These are phyloP conservation scores for Heliosperma pusillum DNA, from an alignment of 148 eudicot genomes.

Conservation along the genomic window DNA sequence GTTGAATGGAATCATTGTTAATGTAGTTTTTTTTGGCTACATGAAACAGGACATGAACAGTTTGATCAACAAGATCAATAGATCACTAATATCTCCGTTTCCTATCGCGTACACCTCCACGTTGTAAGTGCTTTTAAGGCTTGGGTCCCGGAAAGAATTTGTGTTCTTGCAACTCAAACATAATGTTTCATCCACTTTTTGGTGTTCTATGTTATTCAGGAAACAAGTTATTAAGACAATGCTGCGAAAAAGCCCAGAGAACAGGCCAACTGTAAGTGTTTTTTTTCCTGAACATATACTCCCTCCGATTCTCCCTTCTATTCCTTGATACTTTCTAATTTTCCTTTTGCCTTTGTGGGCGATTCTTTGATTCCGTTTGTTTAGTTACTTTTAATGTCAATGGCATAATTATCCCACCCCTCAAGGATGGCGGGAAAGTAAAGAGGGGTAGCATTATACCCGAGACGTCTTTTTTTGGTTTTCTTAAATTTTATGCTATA, in stretches of 20 bases:
- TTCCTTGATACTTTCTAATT: too few species aligned
- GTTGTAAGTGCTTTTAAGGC: slow-evolving; percentile 50
- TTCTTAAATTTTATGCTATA: too few species aligned
- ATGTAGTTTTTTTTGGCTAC: neutral
- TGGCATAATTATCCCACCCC: too few species aligned
- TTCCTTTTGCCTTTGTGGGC: too few species aligned
- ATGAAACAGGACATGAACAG: slow-evolving; percentile 70
- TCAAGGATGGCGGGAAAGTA: too few species aligned
- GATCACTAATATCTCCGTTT: slow-evolving; percentile 70
- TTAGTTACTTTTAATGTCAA: too few species aligned
- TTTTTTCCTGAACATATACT: neutral
- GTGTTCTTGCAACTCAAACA: neutral
- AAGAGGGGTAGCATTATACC: too few species aligned
- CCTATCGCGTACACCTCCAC: slow-evolving; percentile 73
- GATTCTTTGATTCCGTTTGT: too few species aligned
- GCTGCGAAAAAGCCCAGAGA: slow-evolving; percentile 93
- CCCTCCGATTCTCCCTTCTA: neutral
- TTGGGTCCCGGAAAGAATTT: too few species aligned
- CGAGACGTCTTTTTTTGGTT: too few species aligned
- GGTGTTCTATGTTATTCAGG: slow-evolving; percentile 35
- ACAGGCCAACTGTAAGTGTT: slow-evolving; percentile 86
- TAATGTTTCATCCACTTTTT: neutral
- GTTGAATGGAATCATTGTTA: neutral
- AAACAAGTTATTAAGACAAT: slow-evolving; percentile 90
- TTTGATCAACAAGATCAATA: slow-evolving; percentile 84